Base-by-base conservation (phyloP, 495 filamentous ascomycete species). In the Aspergillus sparsus region DNA sequence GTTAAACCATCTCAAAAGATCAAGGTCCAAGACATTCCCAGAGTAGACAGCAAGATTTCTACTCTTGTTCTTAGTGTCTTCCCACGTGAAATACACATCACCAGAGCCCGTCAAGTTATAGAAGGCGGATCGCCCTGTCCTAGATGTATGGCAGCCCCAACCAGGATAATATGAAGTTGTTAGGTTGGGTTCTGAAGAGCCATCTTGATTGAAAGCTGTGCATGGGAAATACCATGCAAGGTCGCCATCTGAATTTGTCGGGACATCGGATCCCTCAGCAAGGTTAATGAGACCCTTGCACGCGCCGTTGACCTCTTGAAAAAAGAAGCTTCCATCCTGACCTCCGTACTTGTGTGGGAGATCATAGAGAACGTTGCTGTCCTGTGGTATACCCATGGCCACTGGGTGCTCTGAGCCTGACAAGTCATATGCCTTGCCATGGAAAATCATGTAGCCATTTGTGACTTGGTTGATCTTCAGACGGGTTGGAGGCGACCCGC, bases 171-270 rank as follows among this genome's bases (percentile, higher is more conserved):
- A 87, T 0, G 84, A 81, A n/a, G 76, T 76, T 0, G 92, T 93
- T 31, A 76, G 71, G 70, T 98, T 96, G 0, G 87, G 86, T 52
- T 82, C 74, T 15, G 81, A 85, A 11, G 92, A 96, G 11, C 95
- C 95, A 69, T 99, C 95, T 66, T 97, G 94, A 54, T 93, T 93
- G 81, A 92, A 96, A 5, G 89, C 79, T 8, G 77, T 85, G 80
- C 95, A 99, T 0, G 95, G 95, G 70, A 97, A 97, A 71, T 99
- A 99, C 93, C 94, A 99, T 0, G 89, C 95, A 55, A 99, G 75
- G 58, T 96, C 84, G 2, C 87, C 85, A 53, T 82, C 77, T 3
- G 68, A 74, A 65, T 97, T 86, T 0, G 87, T 89, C 2, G 92
- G 92, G 10, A 99, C 85, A 65, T 89, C 87, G 3, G 93, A 93